Percentiles rank a stretch among this genome's conserved stretches.
Conservation (phyloP, 192 early-diverging fungal genomes). For the Backusella mclennaniae region DNA sequence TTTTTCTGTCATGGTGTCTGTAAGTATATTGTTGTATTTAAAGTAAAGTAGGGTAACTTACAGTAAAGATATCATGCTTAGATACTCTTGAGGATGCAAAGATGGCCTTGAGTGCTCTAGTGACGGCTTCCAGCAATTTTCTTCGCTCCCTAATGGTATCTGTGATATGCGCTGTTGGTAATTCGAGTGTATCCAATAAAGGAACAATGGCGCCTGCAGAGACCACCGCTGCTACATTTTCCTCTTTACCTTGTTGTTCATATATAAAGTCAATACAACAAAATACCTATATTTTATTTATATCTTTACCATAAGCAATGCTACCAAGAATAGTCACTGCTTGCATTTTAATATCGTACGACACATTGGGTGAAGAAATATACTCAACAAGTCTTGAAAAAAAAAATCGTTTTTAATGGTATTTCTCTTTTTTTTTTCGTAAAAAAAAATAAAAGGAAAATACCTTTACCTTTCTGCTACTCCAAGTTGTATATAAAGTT, state of each 20-base stretch:
- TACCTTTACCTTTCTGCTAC: slow-evolving; percentile 53
- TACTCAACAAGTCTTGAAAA: slow-evolving; percentile 55
- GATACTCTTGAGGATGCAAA: slow-evolving; percentile 55
- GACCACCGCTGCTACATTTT: slow-evolving; percentile 57
- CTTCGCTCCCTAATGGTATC: slow-evolving; percentile 32
- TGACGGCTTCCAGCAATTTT: slow-evolving; percentile 63
- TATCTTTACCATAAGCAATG: slow-evolving; percentile 58
- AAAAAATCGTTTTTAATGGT: not conserved
- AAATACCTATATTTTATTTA: too few species aligned
- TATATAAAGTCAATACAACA: too few species aligned
- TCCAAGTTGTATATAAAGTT: slow-evolving; percentile 62
- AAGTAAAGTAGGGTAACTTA: slow-evolving; percentile 12
- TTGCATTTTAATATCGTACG: slow-evolving; percentile 54
- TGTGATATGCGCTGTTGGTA: slow-evolving; percentile 13
- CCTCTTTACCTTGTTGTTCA: slow-evolving; percentile 47
- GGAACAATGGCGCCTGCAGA: slow-evolving; percentile 57
- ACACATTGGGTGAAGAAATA: slow-evolving; percentile 36
- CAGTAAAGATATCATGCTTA: slow-evolving; percentile 48
- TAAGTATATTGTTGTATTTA: not conserved
- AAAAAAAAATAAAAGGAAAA: not conserved
- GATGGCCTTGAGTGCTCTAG: slow-evolving; percentile 66
- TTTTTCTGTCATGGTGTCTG: slow-evolving; percentile 29
- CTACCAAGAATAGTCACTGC: slow-evolving; percentile 67
- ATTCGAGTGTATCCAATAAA: slow-evolving; percentile 43
- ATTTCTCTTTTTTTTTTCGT: not conserved